Conservation (phyloP, 73 alveolate species). For the Paramecium biaurelia region DNA sequence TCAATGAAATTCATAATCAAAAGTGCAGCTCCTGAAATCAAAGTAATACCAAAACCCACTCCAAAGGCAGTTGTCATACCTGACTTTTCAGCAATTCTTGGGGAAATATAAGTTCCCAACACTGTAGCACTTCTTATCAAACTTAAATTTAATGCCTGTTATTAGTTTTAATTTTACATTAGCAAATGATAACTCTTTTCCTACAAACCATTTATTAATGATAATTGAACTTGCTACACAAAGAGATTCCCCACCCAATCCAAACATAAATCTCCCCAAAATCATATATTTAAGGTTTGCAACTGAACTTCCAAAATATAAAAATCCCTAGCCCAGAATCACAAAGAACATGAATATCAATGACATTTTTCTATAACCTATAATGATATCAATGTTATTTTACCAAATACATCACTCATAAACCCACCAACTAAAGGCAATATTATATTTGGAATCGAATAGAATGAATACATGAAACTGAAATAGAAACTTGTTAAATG, state of each 20-base stretch:
- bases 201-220: slow-evolving; percentile 56
- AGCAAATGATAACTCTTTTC: slow-evolving; percentile 59
- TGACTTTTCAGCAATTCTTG: slow-evolving; percentile 55
- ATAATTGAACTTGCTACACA: slow-evolving; percentile 31
- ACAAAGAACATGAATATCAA: slow-evolving; percentile 35
- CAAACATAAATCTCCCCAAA: slow-evolving; percentile 62
- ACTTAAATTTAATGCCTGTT: slow-evolving; percentile 50
- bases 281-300: slow-evolving; percentile 50
- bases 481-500: slow-evolving; percentile 12
- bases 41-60: not conserved
- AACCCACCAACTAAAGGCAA: slow-evolving; percentile 60
- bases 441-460: slow-evolving; percentile 58
- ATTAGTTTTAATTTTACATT: not conserved
- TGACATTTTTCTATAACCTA: slow-evolving; percentile 57
- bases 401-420: slow-evolving; percentile 61
- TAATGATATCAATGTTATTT: not conserved
- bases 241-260: slow-evolving; percentile 65
- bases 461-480: slow-evolving; percentile 52
- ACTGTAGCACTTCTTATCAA: slow-evolving; percentile 59
- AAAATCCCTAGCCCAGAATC: slow-evolving; percentile 3
- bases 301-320: slow-evolving; percentile 29
- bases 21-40: not conserved
- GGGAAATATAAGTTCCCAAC: slow-evolving; percentile 48
- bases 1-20: not conserved
- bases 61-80: slow-evolving; percentile 48